Base-by-base conservation (phyloP, 2,329 filamentous ascomycete species). In the Neopestalotiopsis rosae region DNA sequence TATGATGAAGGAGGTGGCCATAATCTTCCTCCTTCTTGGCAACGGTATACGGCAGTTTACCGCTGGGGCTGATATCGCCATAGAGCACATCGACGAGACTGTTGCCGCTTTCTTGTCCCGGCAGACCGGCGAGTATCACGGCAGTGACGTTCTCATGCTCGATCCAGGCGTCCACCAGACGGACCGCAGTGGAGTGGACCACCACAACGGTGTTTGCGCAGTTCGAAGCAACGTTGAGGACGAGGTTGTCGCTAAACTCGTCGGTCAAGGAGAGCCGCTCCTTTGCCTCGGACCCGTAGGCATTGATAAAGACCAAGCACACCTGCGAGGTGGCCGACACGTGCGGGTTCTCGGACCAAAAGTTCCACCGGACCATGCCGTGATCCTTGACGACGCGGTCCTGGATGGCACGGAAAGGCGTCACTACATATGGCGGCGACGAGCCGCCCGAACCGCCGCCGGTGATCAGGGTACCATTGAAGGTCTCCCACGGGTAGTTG, bases 381-480 rank as follows among this genome's bases (percentile, higher is more conserved):
- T 68, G 71, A 30, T 67, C 65, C 12, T 71, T 49, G 32, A 68
- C 67, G 14, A 66, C 67, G 14, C 61, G 24, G 64, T 70, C 70
- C 28, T 69, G 75, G 56, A 87, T 85, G 1, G 91, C 91, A 65
- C 90, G 86, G 62, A 88, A 85, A 0, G 95, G 94, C 52, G 91
- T 87, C 17, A 96, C 84, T 1, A 97, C 84, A 74, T 95, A 95
- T 2, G 92, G 92, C 68, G 94, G 94, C 42, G 97, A 89, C 10
- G 93, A 93, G 0, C 93, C 90, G 1, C 94, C 94, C 4, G 92
- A 95, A 12, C 95, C 95, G 94, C 94, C 97, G 13, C 94, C 94
- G 32, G 91, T 92, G 1, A 88, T 93, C 2, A 97, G 84, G 0
- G 94, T 96, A 6, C 94, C 94, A 71, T 92, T 89, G 77, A 71